Base-by-base conservation (phyloP, 2,329 filamentous ascomycete genomes). In the Aspergillus sojae region DNA sequence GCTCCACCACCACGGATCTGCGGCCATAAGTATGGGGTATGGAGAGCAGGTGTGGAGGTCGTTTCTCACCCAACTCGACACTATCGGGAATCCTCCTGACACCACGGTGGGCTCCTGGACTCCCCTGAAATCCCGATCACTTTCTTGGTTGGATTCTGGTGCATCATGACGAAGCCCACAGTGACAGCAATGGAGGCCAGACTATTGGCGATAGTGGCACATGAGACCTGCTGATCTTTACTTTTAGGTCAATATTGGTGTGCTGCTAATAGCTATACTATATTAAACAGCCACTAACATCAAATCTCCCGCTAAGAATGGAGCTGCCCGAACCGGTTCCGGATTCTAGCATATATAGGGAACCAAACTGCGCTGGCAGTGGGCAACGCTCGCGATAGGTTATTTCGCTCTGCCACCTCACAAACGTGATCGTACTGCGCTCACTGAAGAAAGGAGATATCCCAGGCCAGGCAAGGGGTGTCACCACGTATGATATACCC, bases 131-230 rank as follows among this genome's bases (percentile, higher is more conserved):
- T 12, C 12, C n/a, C 32, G 21, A 55, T 55, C n/a, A 39, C 23
- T 39, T 55, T 32, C 34, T 55, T 55, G 30, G 16, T 36, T 36
- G 19, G 52, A 23, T 36, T 55, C 12, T n/a, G 14, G 14, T n/a
- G 32, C 32, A 21, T 19, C 12, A 23, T 55, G 52, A 39, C 14
- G 32, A 36, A 55, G 34, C 34, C 52, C 52, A 14, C 32, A 39
- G 30, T 39, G 52, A 39, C 52, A 55, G 52, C 52, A 26, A 26
- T 39, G 32, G n/a, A 19, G 32, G n/a, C 52, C 57, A 30, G 26
- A 59, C 57, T 59, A 59, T 59, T 52, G 45, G 30, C 16, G 26
- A 59, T 52, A 59, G 45, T 52, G 57, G 57, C 57, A n/a, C 30
- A 52, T 50, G 45, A 59, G 32, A 26, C 28, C 21, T 55, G 52